Base-by-base conservation (phyloP, 352 stramenopile species). In the Globisporangium heterothallicum region DNA sequence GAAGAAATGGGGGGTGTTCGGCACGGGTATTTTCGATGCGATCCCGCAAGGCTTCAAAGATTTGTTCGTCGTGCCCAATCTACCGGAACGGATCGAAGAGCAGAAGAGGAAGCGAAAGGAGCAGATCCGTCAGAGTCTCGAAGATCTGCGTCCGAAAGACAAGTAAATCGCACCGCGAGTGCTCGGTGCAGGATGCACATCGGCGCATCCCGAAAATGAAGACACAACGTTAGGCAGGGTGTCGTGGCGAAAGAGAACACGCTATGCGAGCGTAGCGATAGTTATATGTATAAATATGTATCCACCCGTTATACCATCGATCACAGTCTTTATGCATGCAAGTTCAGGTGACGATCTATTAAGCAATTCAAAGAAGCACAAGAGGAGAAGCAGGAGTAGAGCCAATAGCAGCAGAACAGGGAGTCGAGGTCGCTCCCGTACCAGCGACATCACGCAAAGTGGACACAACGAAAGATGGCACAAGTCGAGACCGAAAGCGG, bases 1-100 rank as follows among this genome's bases (percentile, higher is more conserved):
- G 42, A 67, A 66, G 52, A 89, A 88, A 48, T 94, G 84, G 84
- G 84, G 84, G 3, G 66, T 92, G 36, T 94, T 85, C 52, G 84
- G 82, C 55, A 88, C 76, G n/a, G 84, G 84, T 25, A 56, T 94
- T 49, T 63, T 71, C 35, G 80, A 92, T 59, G 62, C 74, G 18
- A 75, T 94, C n/a, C 84, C 84, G 4, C 58, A 76, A 42, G 19
- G 60, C 29, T 42, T 94, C 53, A 88, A 86, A 55, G 51, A 88
- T 42, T 21, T 88, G 2, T 87, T 92, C 30, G 42, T 60, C 27
- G 67, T 88, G 49, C 63, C 74, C 7, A 72, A 91, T 63, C 60
- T 91, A 53, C 69, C 78, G 21, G 72, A 92, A 59, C 71, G 77
- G 29, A 79, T 86, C 27, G 78, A 91, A 38, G 21, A 50, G 32